Base-by-base conservation (phyloP, 495 filamentous ascomycete genomes). In the Aspergillus nidulans region DNA sequence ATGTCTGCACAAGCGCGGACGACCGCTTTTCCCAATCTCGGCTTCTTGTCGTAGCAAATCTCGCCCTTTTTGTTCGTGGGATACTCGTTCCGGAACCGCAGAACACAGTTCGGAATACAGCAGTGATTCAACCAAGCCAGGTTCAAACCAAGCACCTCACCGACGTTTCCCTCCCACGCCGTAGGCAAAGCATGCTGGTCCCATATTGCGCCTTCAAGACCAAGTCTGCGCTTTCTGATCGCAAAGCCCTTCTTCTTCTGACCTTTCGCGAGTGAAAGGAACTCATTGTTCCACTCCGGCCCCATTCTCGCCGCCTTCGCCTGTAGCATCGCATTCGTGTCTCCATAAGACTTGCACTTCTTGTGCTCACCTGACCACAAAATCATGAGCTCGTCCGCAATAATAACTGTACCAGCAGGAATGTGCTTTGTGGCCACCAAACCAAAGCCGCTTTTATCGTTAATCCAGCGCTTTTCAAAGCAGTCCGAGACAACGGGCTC, bases 41-140 rank as follows among this genome's bases (percentile, higher is more conserved):
- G 53, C 26, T 30, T 51, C 9, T n/a, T 13, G 18, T 42, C 23
- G 20, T 4, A 25, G 3, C 26, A 6, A 0, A 32, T 19, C 23
- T 39, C 9, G 8, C 36, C 50, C 6, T 44, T 40, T 4, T 50
- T 23, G 16, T 53, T 30, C 3, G 16, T 40, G 0, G 56, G 53
- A 36, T 55, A 52, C 1, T 19, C 13, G 19, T 25, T 49, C 19
- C 38, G 20, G 13, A 56, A 16, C 1, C 41, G 46, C 23, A 61
- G 10, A 18, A 12, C 30, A 15, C 52, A 57, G 26, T 61, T 64
- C 0, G 62, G 58, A 1, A 52, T 30, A 41, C 62, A 64, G 1
- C 55, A 49, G 30, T 64, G 62, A 18, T 64, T 64, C 12, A 59
- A 16, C 34, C 41, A 61, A 21, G 58, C 55, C 6, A 60, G 52